Evolutionary conservation across 768 basidiomycete species (phyloP), one percentile per base, ranked within the genome.

Genomic region (Termitomyces sp.): DNA sequence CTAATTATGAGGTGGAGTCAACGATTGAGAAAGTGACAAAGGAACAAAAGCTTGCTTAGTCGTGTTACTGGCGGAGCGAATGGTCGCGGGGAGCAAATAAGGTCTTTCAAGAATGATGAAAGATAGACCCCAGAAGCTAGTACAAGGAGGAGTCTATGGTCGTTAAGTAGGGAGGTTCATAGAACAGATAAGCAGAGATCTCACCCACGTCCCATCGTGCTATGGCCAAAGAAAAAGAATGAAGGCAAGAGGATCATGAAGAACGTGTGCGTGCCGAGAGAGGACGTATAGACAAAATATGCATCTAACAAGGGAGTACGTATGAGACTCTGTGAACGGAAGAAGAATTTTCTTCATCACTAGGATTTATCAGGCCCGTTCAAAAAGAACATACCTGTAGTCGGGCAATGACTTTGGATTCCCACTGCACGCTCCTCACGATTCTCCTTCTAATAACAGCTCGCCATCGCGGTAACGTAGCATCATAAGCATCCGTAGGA

Each of bases 11-110:
- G 37, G 3, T 25, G 29, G 2, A 17, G 43, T 34, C 57, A 49
- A 25, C 56, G 20, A 54, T 64, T 31, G 5, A 36, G 25, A 32
- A 45, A 48, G 20, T 57, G 25, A 14, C 40, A 40, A 58, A 38
- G 48, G 5, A 10, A 31, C 12, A 42, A 52, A 45, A 47, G 31
- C 20, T 20, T 25, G 96, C 94, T 90, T 6, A 96, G 77, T 56
- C 96, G 85, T n/a, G 87, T 87, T 14, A 97, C 91, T 0, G 96
- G 96, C 0, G 96, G 96, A 2, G 90, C 83, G 68, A 88, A 94
- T 0, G 96, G 96, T 55, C 96, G 79, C 8, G 96, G 96, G 0
- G 91, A 86, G 73, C 96, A 98, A 48, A 92, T 81, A 8, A 94
- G 79, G 68, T 98, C 96, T 73, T 97, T 98, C 42, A 91, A 68